These are phyloP conservation scores for Scytalidium sp. DNA, from an alignment of 2,329 filamentous ascomycete species.

Conservation along the genomic window DNA sequence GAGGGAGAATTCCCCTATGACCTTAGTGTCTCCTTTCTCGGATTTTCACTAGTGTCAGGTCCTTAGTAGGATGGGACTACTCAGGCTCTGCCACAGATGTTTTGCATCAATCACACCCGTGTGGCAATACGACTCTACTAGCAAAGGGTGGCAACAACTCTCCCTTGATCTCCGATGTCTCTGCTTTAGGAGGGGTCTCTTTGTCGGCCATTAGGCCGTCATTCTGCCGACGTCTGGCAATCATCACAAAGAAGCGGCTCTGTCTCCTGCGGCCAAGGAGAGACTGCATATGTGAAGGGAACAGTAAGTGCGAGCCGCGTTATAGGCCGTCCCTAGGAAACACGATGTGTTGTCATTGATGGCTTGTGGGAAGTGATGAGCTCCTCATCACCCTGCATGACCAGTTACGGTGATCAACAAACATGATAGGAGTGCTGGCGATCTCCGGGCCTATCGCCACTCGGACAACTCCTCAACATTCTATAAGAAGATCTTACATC, in stretches of 20 bases:
- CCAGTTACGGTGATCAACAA: constrained; percentile 12
- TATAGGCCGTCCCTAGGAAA: not conserved
- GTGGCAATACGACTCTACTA: not conserved
- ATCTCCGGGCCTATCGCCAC: constrained; percentile 21
- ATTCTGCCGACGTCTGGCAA: constrained; percentile 24
- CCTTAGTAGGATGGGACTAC: not conserved
- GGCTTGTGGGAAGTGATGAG: constrained; percentile 17
- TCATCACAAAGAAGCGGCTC: constrained; percentile 20
- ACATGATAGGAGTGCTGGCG: constrained; percentile 17
- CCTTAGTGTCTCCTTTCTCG: not conserved
- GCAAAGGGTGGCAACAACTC: not conserved
- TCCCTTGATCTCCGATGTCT: not conserved
- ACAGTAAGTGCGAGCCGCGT: not conserved
- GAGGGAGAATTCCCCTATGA: not conserved
- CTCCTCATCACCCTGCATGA: constrained; percentile 23
- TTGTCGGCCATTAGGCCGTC: not conserved
- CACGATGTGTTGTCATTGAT: constrained; percentile 26
- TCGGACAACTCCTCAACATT: constrained; percentile 10
- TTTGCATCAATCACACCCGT: not conserved
- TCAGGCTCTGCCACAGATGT: not conserved
- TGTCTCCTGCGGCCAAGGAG: constrained; percentile 13
- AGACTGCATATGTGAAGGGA: constrained; percentile 12
- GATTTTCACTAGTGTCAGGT: not conserved
- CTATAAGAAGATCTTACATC: constrained; percentile 13
- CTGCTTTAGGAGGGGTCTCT: not conserved